Conservation (phyloP, 768 basidiomycete species). For the Lactifluus piperatus region DNA sequence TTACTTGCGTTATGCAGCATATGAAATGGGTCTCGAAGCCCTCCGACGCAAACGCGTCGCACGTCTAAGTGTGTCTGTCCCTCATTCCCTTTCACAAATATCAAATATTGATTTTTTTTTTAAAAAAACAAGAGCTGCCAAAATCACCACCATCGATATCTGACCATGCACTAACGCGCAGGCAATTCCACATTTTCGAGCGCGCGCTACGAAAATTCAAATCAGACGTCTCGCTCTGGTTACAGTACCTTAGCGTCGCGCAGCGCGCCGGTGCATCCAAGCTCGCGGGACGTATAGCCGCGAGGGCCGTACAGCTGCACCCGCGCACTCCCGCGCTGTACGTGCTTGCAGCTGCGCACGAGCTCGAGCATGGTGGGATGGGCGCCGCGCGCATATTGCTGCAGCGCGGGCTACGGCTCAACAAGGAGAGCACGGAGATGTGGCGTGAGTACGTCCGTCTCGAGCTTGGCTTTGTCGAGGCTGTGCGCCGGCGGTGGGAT, state of each 20-base stretch:
- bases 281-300: conserved; percentile 73
- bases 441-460: conserved; percentile 90
- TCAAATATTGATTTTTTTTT: neutral
- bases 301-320: conserved; percentile 84
- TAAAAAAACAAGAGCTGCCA: conserved; percentile 3
- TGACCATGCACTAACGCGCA: conserved; percentile 74
- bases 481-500: conserved; percentile 68
- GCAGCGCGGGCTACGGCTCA: conserved; percentile 77
- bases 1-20: conserved; percentile 84
- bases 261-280: conserved; percentile 71
- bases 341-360: conserved; percentile 77
- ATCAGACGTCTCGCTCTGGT: conserved; percentile 78
- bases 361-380: conserved; percentile 63
- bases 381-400: conserved; percentile 76
- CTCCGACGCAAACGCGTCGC: conserved; percentile 67
- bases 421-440: conserved; percentile 60
- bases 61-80: conserved; percentile 48
- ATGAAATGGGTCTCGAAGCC: conserved; percentile 83
- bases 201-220: conserved; percentile 86
- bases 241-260: conserved; percentile 81
- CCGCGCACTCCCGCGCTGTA: conserved; percentile 72
- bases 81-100: neutral
- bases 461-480: conserved; percentile 82
- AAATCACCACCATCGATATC: conserved; percentile 52
- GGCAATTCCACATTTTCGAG: conserved; percentile 87